Conservation (phyloP, 768 basidiomycete species). For the Lactifluus rugatus region DNA sequence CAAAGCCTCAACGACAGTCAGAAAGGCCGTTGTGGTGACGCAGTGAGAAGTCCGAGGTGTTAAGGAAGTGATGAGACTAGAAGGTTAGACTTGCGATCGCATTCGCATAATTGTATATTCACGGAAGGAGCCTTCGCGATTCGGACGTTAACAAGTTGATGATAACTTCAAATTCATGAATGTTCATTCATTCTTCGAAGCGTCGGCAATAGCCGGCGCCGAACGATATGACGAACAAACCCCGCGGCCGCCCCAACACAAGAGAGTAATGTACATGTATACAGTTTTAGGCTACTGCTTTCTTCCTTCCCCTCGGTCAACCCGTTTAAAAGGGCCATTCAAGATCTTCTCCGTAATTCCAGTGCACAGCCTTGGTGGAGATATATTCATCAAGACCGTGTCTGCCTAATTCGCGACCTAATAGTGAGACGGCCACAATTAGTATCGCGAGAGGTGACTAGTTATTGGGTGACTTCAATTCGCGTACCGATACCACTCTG, state of each 20-base stretch:
- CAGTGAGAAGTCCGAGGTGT: not conserved
- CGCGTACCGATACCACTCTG: constrained; percentile 73
- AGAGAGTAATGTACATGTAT: not conserved
- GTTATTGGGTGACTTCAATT: not conserved
- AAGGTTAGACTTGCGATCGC: not conserved
- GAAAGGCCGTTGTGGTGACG: not conserved
- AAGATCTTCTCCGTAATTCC: constrained; percentile 77
- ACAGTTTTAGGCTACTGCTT: not conserved
- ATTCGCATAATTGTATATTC: not conserved
- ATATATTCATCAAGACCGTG: constrained; percentile 81
- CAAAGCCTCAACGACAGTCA: not conserved
- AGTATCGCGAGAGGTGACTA: not conserved
- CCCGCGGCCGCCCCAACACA: no score
- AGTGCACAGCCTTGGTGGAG: constrained; percentile 73
- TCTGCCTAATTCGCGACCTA: constrained; percentile 81
- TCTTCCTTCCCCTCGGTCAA: not conserved
- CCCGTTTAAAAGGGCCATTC: constrained; percentile 71
- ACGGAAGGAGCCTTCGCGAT: not conserved
- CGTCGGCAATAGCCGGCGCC: not conserved
- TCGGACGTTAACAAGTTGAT: not conserved
- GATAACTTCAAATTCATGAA: no score
- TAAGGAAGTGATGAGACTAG: not conserved
- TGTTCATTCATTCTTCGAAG: not conserved
- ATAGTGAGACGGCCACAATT: not conserved
- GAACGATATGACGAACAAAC: not conserved